phyloP scores from a whole-genome alignment of 495 filamentous ascomycete genomes.

The Geoglossum glabrum region DNA sequence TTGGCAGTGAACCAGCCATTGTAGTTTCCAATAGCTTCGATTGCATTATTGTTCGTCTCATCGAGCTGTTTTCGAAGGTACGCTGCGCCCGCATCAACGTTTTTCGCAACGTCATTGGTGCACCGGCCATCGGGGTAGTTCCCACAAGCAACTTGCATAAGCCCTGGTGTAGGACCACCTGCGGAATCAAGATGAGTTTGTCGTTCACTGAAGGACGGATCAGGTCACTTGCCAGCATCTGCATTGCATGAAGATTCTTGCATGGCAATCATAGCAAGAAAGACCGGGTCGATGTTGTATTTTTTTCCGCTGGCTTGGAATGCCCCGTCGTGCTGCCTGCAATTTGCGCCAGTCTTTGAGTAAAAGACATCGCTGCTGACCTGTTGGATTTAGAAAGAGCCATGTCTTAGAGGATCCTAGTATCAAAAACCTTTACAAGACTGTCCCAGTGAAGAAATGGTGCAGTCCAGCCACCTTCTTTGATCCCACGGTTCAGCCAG shows the following conservation, averaged over 20 bases:
- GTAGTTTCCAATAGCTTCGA: slow-evolving; percentile 17
- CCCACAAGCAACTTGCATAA: slow-evolving; percentile 21
- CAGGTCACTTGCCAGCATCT: slow-evolving; percentile 9
- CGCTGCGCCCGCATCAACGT: slow-evolving; percentile 19
- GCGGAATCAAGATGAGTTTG: no score
- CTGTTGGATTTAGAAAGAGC: slow-evolving; percentile 10
- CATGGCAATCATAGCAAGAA: slow-evolving; percentile 20
- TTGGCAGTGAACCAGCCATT: slow-evolving; percentile 19
- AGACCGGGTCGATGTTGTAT: slow-evolving; percentile 17
- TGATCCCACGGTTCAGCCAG: slow-evolving; percentile 20
- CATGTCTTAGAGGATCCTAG: no score
- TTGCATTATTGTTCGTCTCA: slow-evolving; percentile 14
- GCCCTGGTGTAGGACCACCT: slow-evolving; percentile 15
- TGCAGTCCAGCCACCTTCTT: slow-evolving; percentile 16
- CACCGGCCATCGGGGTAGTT: slow-evolving; percentile 19
- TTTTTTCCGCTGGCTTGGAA: slow-evolving; percentile 16
- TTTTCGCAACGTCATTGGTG: slow-evolving; percentile 18
- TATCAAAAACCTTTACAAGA: no score
- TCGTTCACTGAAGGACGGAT: no score
- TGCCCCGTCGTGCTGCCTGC: slow-evolving; percentile 16
- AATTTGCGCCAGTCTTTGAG: slow-evolving; percentile 12
- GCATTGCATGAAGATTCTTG: slow-evolving; percentile 21
- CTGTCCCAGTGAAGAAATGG: slow-evolving; percentile 15
- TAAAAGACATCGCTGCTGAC: slow-evolving; percentile 16
- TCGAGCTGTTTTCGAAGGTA: slow-evolving; percentile 14